These are phyloP conservation scores for Leccinum arenicola DNA, from an alignment of 768 basidiomycete genomes.

Conservation along the genomic window DNA sequence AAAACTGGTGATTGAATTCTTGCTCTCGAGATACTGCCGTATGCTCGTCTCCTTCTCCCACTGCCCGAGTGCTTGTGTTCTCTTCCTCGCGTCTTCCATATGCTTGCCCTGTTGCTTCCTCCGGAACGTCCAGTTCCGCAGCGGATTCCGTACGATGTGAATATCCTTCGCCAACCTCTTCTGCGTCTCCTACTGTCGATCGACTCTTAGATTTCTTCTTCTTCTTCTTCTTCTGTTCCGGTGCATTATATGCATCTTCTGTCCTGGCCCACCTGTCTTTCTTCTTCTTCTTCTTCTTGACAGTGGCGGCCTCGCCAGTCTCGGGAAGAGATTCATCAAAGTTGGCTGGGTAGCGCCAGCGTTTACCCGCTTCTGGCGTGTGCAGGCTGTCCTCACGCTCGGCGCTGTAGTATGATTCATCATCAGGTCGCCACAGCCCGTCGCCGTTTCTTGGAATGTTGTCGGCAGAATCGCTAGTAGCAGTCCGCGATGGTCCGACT, in stretches of 20 bases:
- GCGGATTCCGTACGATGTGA: slow-evolving; percentile 35
- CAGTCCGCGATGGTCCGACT: slow-evolving; percentile 28
- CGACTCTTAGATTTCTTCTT: slow-evolving; percentile 62
- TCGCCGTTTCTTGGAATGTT: slow-evolving; percentile 32
- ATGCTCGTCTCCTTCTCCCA: slow-evolving; percentile 15
- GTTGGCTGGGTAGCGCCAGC: slow-evolving; percentile 87
- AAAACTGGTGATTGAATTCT: slow-evolving; percentile 71
- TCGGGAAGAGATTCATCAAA: slow-evolving; percentile 58
- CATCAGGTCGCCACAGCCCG: slow-evolving; percentile 70
- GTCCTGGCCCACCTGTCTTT: slow-evolving; percentile 88
- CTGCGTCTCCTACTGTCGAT: slow-evolving; percentile 37
- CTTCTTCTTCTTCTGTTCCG: slow-evolving; percentile 47
- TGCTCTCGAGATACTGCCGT: slow-evolving; percentile 36
- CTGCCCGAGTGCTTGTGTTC: slow-evolving; percentile 2
- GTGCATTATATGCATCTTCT: slow-evolving; percentile 69
- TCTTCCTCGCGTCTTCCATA: slow-evolving; percentile 41
- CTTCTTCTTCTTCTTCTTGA: slow-evolving; percentile 62
- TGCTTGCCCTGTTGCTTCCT: slow-evolving; percentile 68
- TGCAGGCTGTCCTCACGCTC: slow-evolving; percentile 37
- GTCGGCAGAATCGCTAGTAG: slow-evolving; percentile 13
- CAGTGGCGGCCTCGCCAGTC: slow-evolving; percentile 36
- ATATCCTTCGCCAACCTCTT: slow-evolving; percentile 30
- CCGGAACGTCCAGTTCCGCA: slow-evolving; percentile 52
- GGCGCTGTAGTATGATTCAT: slow-evolving; percentile 70
- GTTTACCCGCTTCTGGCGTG: slow-evolving; percentile 36